Percentiles rank a stretch among this genome's conserved stretches.
These are phyloP conservation scores for Diutina pseudorugosa DNA, from an alignment of 1,139 yeast genomes.

Conservation along the genomic window DNA sequence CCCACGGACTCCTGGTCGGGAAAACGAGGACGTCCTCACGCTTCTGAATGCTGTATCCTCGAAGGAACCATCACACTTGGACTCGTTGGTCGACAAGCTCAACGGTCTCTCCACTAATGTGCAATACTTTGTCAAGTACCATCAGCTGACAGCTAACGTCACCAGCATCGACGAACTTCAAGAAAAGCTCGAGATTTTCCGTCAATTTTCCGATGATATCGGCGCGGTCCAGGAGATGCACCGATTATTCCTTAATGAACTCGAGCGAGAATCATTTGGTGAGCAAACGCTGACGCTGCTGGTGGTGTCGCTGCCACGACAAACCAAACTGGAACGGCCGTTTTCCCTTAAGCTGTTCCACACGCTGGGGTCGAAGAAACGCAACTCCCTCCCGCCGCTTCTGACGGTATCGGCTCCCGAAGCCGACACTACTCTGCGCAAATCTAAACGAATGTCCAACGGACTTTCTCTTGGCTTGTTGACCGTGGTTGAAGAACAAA, in stretches of 20 bases:
- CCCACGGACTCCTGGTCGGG: background rate
- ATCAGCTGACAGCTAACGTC: conserved; percentile 17
- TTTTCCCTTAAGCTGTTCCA: conserved; percentile 29
- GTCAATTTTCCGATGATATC: conserved; percentile 26
- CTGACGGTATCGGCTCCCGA: background rate
- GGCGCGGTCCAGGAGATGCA: conserved; percentile 20
- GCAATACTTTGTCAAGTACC: conserved; percentile 27
- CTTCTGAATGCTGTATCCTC: background rate
- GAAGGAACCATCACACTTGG: background rate
- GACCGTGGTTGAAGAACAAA: conserved; percentile 3
- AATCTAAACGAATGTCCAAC: background rate
- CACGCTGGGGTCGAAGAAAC: conserved; percentile 13
- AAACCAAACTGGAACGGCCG: conserved; percentile 6
- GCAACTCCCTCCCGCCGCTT: conserved; percentile 16
- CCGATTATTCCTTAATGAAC: conserved; percentile 17
- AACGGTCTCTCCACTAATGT: conserved; percentile 23
- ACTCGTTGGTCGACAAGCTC: conserved; percentile 23
- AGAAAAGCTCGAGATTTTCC: conserved; percentile 27
- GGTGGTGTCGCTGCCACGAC: background rate
- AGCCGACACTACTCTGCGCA: background rate
- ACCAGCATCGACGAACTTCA: conserved; percentile 21
- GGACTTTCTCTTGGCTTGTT: background rate
- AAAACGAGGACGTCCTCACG: background rate
- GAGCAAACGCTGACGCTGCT: conserved; percentile 4
- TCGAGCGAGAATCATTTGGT: conserved; percentile 15